Conservation (phyloP, 148 eudicot genomes). For the Simmondsia chinensis region DNA sequence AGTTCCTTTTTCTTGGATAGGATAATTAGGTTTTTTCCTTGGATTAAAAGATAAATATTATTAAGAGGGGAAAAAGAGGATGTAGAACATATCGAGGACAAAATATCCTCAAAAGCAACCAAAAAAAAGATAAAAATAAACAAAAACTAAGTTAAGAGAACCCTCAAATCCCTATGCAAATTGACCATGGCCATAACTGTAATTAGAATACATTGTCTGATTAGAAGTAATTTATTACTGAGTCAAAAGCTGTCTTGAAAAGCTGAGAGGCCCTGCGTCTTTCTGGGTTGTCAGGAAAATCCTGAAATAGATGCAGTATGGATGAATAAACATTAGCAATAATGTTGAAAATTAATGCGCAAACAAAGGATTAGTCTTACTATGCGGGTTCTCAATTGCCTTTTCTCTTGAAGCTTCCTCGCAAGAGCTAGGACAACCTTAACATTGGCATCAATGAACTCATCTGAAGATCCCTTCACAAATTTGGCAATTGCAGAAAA, state of each 20-base stretch:
- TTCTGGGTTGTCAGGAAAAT: constrained; percentile 69
- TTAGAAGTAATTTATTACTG: too few species aligned
- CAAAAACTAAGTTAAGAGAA: too few species aligned
- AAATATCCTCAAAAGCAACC: too few species aligned
- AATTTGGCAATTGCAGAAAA: constrained; percentile 25
- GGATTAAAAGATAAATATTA: too few species aligned
- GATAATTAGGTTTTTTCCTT: too few species aligned
- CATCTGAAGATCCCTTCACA: constrained; percentile 83
- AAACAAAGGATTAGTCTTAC: constrained; percentile 20
- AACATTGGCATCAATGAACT: constrained; percentile 63
- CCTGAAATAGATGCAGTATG: constrained; percentile 16
- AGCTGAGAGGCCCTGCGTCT: constrained; percentile 65
- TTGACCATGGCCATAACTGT: too few species aligned
- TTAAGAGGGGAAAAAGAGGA: too few species aligned
- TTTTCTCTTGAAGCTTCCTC: constrained; percentile 50
- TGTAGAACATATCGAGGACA: too few species aligned
- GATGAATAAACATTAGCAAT: not conserved
- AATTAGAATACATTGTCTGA: too few species aligned
- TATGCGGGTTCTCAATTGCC: constrained; percentile 45
- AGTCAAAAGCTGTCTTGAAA: constrained; percentile 55
- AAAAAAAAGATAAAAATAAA: too few species aligned
- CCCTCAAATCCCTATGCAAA: too few species aligned
- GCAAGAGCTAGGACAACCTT: constrained; percentile 58
- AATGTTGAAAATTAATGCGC: not conserved
- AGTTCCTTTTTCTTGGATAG: too few species aligned